Evolutionary conservation across 441 rosid species (phyloP).

Genomic region (Adansonia madagascariensis): DNA sequence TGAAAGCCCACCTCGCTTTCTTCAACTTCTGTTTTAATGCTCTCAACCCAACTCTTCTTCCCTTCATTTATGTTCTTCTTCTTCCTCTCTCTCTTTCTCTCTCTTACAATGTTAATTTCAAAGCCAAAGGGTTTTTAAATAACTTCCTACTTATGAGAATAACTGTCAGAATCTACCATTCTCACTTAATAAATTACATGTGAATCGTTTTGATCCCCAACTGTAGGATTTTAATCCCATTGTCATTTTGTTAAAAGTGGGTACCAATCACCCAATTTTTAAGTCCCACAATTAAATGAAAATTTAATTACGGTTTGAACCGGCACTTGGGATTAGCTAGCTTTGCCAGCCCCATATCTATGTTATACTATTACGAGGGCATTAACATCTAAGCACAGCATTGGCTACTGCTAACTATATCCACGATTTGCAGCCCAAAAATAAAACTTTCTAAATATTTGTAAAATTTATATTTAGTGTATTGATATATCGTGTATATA

Average conservation of each 20-base stretch:
- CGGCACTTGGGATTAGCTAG: neutral
- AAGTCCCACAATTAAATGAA: constrained; percentile 8
- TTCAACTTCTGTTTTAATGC: constrained; percentile 45
- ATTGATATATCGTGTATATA: too few relatives aligned
- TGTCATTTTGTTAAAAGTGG: neutral
- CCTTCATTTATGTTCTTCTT: constrained; percentile 45
- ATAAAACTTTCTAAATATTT: neutral
- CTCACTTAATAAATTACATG: neutral
- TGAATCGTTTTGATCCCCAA: neutral
- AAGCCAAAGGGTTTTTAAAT: neutral
- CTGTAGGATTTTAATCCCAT: neutral
- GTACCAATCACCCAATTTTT: neutral
- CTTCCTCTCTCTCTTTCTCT: neutral
- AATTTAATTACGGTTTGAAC: constrained; percentile 1
- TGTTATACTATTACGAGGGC: neutral
- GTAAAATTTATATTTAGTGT: too few relatives aligned
- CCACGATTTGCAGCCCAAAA: neutral
- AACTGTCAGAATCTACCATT: constrained; percentile 35
- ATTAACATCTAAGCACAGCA: neutral
- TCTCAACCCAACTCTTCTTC: constrained; percentile 55
- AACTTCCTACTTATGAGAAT: constrained; percentile 28
- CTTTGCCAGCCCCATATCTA: neutral
- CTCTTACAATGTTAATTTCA: neutral
- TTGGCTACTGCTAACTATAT: neutral
- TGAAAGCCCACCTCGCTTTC: constrained; percentile 47